Evolutionary conservation across 2,329 filamentous ascomycete genomes (phyloP), one percentile per base, ranked within the genome.

Genomic region (Lithohypha guttulata): DNA sequence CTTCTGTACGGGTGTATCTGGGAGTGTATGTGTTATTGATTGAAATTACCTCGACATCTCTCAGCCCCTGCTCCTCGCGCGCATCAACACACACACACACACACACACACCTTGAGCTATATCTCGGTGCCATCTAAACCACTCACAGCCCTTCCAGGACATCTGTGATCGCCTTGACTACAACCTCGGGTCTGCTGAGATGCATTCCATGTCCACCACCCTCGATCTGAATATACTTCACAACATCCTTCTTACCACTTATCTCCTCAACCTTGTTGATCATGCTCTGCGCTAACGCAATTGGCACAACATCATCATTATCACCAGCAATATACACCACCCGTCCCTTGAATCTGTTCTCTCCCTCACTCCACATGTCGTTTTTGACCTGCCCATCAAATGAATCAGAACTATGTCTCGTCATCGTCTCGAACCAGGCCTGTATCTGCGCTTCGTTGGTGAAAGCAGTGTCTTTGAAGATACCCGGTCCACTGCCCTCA

Each of bases 331-430:
- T 26, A n/a, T 35, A 35, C 13, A 35, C 21, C 22, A 21, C 21
- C 21, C 27, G 11, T 3, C 33, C 33, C 10, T 35, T 9, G 13
- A 25, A 35, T n/a, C n/a, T n/a, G n/a, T n/a, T n/a, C 3, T 20
- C 33, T 9, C 22, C 22, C 13, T 35, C 22, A n/a, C 17, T 27
- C 21, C 19, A 35, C 10, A 35, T 3, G 19, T 35, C 33, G n/a
- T 35, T 19, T 14, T 20, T 35, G 13, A 35, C 33, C 15, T 35
- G 25, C 11, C 33, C 33, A 17, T 35, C 33, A 26, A 35, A 35
- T n/a, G 21, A 26, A 13, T 35, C 33, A 35, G 21, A 26, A 3
- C 21, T 26, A 8, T 35, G 33, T 4, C 21, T 35, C 4, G 17
- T 4, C 33, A 25, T 25, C 33, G 15, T 9, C 8, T 27, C 21